A percentile compares a stretch with the other conserved stretches of the same genome.
Conservation (phyloP, 2,329 filamentous ascomycete genomes). For the Cercospora beticola region DNA sequence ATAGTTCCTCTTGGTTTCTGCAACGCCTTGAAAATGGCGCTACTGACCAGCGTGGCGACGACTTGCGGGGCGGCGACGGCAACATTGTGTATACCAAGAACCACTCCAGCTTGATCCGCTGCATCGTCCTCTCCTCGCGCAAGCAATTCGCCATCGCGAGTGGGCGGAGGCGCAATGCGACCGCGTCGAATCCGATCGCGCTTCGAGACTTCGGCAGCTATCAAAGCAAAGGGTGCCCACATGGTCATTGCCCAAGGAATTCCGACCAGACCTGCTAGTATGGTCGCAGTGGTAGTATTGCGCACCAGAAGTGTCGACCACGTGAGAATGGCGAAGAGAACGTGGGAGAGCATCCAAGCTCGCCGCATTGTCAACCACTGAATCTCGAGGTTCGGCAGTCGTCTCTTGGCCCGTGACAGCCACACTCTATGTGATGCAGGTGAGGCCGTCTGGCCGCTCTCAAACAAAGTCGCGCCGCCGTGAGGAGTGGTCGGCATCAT, state of each 20-base stretch:
- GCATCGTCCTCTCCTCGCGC: conserved; percentile 54
- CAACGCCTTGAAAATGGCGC: conserved; percentile 76
- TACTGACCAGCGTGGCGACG: conserved; percentile 80
- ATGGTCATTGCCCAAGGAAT: conserved; percentile 84
- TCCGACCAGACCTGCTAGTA: conserved; percentile 76
- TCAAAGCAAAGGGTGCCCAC: conserved; percentile 94
- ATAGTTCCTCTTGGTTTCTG: conserved; percentile 84
- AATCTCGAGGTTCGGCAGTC: conserved; percentile 59
- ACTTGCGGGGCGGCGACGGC: conserved; percentile 90
- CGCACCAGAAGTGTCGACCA: conserved; percentile 78
- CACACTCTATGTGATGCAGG: background rate
- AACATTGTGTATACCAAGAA: conserved; percentile 94
- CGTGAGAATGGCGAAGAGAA: conserved; percentile 82
- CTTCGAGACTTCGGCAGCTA: conserved; percentile 85
- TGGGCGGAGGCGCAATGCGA: conserved; percentile 43
- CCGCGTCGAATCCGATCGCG: conserved; percentile 67
- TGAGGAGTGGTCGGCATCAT: background rate
- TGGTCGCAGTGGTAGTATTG: conserved; percentile 68
- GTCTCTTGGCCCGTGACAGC: conserved; percentile 2
- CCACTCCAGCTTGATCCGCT: conserved; percentile 79
- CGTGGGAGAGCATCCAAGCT: conserved; percentile 79
- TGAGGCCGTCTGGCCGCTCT: background rate
- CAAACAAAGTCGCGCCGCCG: conserved; percentile 13
- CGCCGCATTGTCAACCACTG: conserved; percentile 82
- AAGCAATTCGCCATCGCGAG: conserved; percentile 39